Conservation (phyloP, 2,329 filamentous ascomycete species). For the Apiospora pterosperma region DNA sequence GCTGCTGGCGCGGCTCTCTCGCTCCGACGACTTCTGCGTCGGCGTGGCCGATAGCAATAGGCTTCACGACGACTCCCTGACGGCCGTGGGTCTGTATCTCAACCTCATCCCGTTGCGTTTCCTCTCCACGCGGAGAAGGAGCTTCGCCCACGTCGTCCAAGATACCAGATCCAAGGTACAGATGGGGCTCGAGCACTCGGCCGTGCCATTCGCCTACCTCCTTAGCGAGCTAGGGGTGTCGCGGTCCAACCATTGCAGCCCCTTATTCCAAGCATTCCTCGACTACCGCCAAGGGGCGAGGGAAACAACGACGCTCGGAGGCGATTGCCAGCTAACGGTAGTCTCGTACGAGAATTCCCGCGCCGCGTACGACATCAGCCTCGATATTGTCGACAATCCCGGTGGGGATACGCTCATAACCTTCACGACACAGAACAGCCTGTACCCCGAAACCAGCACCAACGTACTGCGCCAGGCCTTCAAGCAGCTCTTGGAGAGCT, state of each 20-base stretch:
- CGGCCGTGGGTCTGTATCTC: background rate
- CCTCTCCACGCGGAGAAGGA: background rate
- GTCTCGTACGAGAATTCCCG: background rate
- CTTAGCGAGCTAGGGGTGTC: background rate
- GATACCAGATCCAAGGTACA: background rate
- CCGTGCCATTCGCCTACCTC: background rate
- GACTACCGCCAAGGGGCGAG: background rate
- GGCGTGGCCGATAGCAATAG: background rate
- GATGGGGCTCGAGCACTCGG: background rate
- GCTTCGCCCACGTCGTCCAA: background rate
- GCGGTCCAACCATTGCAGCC: background rate
- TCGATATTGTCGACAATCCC: background rate
- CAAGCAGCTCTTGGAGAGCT: background rate
- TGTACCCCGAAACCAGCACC: background rate
- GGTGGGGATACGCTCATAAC: background rate
- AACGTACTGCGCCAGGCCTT: background rate
- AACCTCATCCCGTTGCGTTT: background rate
- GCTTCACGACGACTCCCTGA: background rate
- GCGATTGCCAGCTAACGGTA: background rate
- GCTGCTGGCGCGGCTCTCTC: background rate
- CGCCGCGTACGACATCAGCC: slow-evolving; percentile 1
- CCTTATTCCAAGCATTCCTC: background rate
- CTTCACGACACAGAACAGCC: background rate
- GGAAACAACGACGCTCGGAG: background rate
- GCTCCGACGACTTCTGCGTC: background rate